A percentile compares a stretch with the other conserved stretches of the same genome.
Evolutionary conservation across 345 rosid genomes (phyloP).

Genomic region (Euphorbia tirucalli): DNA sequence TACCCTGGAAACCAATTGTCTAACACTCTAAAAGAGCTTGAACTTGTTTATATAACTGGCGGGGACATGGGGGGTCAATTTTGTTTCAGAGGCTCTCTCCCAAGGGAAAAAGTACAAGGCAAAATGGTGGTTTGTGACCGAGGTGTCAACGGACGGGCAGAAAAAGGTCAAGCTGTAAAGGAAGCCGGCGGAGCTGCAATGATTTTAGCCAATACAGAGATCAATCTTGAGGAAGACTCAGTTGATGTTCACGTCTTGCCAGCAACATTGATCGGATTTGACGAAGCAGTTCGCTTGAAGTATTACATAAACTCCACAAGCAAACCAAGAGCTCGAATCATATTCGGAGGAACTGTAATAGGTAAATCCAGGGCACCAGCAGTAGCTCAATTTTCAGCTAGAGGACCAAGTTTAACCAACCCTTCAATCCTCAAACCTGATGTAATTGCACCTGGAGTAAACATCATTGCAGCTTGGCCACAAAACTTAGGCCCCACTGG

Average conservation of each 20-base stretch:
- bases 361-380: conserved; percentile 73
- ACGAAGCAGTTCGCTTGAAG: conserved; percentile 56
- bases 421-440: conserved; percentile 85
- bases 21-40: conserved; percentile 44
- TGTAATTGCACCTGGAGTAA: conserved; percentile 88
- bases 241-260: conserved; percentile 84
- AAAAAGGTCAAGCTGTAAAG: conserved; percentile 76
- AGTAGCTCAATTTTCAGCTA: conserved; percentile 85
- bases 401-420: conserved; percentile 81
- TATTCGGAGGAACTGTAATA: conserved; percentile 62
- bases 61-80: conserved; percentile 65
- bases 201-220: conserved; percentile 74
- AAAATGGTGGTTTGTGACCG: conserved; percentile 88
- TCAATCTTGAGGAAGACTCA: conserved; percentile 79
- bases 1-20: conserved; percentile 53
- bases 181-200: conserved; percentile 94
- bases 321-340: conserved; percentile 58
- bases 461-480: conserved; percentile 98
- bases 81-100: conserved; percentile 77
- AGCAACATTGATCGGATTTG: conserved; percentile 62
- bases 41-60: conserved; percentile 59
- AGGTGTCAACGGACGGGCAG: conserved; percentile 83
- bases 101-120: conserved; percentile 54
- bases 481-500: conserved; percentile 81
- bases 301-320: conserved; percentile 63